Conservation (phyloP, 148 eudicot genomes). For the Bassia scoparia region DNA sequence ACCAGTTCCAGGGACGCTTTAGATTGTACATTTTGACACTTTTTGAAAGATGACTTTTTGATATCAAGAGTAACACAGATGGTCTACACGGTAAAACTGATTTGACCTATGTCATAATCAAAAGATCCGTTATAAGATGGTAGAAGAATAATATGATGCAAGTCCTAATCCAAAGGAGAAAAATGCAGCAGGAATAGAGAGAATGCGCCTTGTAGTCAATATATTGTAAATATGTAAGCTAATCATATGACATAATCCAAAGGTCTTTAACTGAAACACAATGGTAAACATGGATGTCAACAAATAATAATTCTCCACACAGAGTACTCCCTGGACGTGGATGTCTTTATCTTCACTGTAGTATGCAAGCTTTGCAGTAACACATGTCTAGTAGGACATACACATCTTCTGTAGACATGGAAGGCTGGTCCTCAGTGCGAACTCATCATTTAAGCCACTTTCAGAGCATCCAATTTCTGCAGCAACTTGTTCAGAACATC, state of each 20-base stretch:
- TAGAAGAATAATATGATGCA: conserved; percentile 2
- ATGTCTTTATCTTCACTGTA: conserved; percentile 79
- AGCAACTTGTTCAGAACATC: conserved; percentile 43
- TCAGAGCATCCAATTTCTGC: conserved; percentile 45
- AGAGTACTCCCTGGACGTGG: conserved; percentile 91
- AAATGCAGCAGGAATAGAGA: background rate
- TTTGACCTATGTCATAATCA: conserved; percentile 58
- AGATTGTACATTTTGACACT: conserved; percentile 86
- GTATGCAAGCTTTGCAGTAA: conserved; percentile 91
- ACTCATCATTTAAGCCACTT: conserved; percentile 44
- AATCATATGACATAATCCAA: background rate
- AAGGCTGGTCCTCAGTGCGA: conserved; percentile 47
- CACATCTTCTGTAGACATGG: conserved; percentile 57
- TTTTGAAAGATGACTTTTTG: conserved; percentile 86
- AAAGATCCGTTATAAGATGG: conserved; percentile 8
- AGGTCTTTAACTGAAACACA: background rate
- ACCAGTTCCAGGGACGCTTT: conserved; percentile 75
- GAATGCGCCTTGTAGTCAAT: background rate
- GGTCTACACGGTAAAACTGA: conserved; percentile 93
- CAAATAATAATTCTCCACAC: conserved; percentile 41
- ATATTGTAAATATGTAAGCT: background rate
- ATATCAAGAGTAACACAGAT: conserved; percentile 70
- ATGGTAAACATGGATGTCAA: background rate
- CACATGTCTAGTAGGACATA: conserved; percentile 75
- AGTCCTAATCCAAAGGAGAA: background rate